These are phyloP conservation scores for Fusarium albosuccineum DNA, from an alignment of 2,329 filamentous ascomycete species.

Conservation along the genomic window DNA sequence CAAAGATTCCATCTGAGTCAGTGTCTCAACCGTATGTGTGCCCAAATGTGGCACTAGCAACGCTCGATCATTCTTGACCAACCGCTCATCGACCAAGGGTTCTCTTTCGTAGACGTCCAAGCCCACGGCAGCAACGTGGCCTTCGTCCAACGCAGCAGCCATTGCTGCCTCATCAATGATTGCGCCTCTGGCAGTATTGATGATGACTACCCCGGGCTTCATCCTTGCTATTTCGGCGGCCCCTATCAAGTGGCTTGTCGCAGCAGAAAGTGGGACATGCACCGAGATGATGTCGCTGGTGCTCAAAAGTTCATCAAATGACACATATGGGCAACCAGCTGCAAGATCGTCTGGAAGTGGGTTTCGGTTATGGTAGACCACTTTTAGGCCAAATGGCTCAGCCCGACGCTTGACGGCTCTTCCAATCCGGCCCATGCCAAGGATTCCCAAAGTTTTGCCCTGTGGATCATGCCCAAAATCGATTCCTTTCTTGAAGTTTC, in stretches of 20 bases:
- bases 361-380: constrained; percentile 69
- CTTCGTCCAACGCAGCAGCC: constrained; percentile 64
- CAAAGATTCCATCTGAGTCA: constrained; percentile 47
- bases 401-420: constrained; percentile 62
- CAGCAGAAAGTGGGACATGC: constrained; percentile 64
- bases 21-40: constrained; percentile 70
- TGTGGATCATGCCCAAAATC: constrained; percentile 75
- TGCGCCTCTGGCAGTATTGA: constrained; percentile 70
- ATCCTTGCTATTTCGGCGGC: constrained; percentile 63
- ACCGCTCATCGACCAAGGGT: constrained; percentile 71
- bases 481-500: constrained; percentile 68
- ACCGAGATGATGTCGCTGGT: constrained; percentile 67
- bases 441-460: constrained; percentile 71
- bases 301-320: constrained; percentile 66
- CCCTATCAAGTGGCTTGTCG: constrained; percentile 66
- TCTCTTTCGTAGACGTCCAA: constrained; percentile 70
- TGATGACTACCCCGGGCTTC: constrained; percentile 68
- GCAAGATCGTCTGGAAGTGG: constrained; percentile 55
- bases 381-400: constrained; percentile 66
- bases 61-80: constrained; percentile 70
- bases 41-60: constrained; percentile 77
- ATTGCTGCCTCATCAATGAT: constrained; percentile 69
- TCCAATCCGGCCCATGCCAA: constrained; percentile 73
- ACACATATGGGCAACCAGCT: constrained; percentile 63
- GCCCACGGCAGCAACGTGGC: constrained; percentile 66